These are phyloP conservation scores for Zygosaccharomyces pseudobailii DNA, from an alignment of 1,139 yeast genomes.

Conservation along the genomic window DNA sequence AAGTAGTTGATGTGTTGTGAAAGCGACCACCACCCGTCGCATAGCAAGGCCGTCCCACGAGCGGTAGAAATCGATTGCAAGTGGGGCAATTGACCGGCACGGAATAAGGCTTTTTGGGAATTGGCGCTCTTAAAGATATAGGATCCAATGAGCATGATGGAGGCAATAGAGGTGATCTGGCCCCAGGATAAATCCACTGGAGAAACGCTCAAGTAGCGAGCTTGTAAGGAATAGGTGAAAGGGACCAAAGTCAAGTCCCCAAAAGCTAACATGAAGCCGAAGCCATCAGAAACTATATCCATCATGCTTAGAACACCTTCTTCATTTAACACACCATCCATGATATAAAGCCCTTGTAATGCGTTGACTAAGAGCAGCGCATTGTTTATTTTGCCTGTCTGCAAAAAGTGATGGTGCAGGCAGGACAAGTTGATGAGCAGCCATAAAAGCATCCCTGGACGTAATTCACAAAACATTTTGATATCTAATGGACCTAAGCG, in stretches of 20 bases:
- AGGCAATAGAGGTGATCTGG: slow-evolving; percentile 38
- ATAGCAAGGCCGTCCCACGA: slow-evolving; percentile 73
- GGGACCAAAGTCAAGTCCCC: slow-evolving; percentile 94
- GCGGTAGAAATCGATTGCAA: slow-evolving; percentile 65
- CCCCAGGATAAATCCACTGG: slow-evolving; percentile 52
- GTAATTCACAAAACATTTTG: slow-evolving; percentile 85
- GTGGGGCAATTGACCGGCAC: slow-evolving; percentile 65
- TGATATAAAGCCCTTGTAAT: slow-evolving; percentile 74
- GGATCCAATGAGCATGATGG: slow-evolving; percentile 57
- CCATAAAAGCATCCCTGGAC: slow-evolving; percentile 94
- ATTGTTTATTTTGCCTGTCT: slow-evolving; percentile 57
- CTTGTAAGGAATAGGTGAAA: slow-evolving; percentile 80
- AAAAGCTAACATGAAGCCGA: slow-evolving; percentile 91
- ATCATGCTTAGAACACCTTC: slow-evolving; percentile 89
- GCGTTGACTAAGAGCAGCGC: slow-evolving; percentile 65
- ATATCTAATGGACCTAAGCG: slow-evolving; percentile 81
- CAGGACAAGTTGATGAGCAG: slow-evolving; percentile 71
- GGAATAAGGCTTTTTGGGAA: slow-evolving; percentile 78
- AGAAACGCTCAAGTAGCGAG: slow-evolving; percentile 70
- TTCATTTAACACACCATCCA: slow-evolving; percentile 91
- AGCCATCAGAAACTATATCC: slow-evolving; percentile 93
- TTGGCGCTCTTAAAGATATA: slow-evolving; percentile 81
- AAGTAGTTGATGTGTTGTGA: slow-evolving; percentile 92
- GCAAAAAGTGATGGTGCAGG: slow-evolving; percentile 71
- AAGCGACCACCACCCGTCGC: slow-evolving; percentile 94